phyloP scores from a whole-genome alignment of 1,284 basidiomycete genomes.

The Sutorius eximius region DNA sequence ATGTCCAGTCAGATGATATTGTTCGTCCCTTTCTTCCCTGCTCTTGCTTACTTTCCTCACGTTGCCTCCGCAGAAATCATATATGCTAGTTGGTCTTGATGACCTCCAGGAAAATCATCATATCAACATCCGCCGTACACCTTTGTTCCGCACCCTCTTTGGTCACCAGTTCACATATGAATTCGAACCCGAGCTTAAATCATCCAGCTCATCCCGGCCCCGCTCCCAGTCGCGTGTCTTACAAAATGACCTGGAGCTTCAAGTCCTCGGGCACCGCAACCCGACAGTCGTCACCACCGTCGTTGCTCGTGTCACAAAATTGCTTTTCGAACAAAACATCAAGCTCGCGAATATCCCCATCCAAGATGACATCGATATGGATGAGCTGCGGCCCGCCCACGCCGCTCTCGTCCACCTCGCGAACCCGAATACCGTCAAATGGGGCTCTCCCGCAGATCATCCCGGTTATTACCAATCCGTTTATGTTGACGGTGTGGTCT shows the following conservation, averaged over 20 bases:
- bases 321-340: slow-evolving; percentile 49
- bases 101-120: slow-evolving; percentile 36
- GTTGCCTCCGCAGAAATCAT: slow-evolving; percentile 36
- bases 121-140: slow-evolving; percentile 37
- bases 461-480: slow-evolving; percentile 44
- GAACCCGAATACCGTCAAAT: slow-evolving; percentile 49
- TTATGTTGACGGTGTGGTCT: slow-evolving; percentile 53
- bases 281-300: slow-evolving; percentile 51
- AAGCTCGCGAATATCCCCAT: slow-evolving; percentile 36
- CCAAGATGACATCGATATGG: slow-evolving; percentile 29
- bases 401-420: slow-evolving; percentile 39
- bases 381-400: slow-evolving; percentile 24
- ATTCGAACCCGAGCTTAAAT: slow-evolving; percentile 6
- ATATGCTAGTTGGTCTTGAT: slow-evolving; percentile 37
- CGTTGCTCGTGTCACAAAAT: slow-evolving; percentile 45
- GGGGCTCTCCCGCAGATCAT: slow-evolving; percentile 41
- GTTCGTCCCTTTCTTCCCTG: slow-evolving; percentile 38
- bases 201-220: slow-evolving; percentile 20
- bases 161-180: slow-evolving; percentile 29
- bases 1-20: slow-evolving; percentile 43
- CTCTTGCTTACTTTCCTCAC: slow-evolving; percentile 1
- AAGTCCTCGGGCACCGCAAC: slow-evolving; percentile 42
- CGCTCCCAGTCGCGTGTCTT: slow-evolving; percentile 14
- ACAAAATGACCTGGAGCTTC: slow-evolving; percentile 32
- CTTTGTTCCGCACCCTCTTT: slow-evolving; percentile 33